Conservation (phyloP, 805 yeast species). For the Ogataea pignaliae region DNA sequence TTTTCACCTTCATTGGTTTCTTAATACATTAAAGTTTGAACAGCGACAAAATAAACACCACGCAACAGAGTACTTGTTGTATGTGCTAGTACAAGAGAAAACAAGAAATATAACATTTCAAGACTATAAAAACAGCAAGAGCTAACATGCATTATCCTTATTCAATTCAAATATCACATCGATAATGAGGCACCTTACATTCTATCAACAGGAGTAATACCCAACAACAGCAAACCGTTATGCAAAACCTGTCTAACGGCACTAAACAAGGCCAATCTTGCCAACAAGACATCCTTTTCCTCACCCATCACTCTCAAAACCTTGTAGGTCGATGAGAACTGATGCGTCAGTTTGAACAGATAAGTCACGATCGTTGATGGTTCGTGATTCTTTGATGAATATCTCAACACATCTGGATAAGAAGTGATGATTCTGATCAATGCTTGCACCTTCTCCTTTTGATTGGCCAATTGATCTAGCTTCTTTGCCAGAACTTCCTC, state of each 20-base stretch:
- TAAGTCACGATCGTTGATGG: constrained; percentile 94
- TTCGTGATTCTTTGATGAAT: constrained; percentile 79
- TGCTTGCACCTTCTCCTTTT: constrained; percentile 36
- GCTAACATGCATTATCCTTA: no score
- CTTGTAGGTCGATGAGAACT: constrained; percentile 94
- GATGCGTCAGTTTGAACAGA: constrained; percentile 86
- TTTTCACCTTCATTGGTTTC: no score
- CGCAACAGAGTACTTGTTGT: no score
- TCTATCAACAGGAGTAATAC: constrained; percentile 97
- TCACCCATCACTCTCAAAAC: constrained; percentile 97
- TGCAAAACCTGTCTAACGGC: constrained; percentile 84
- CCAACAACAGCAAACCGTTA: constrained; percentile 87
- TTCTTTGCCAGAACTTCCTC: constrained; percentile 28
- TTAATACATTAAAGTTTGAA: no score
- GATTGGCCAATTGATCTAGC: constrained; percentile 25
- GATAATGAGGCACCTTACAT: constrained; percentile 65
- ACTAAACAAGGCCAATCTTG: constrained; percentile 87
- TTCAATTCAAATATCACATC: no score
- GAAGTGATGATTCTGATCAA: constrained; percentile 78
- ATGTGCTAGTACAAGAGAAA: no score
- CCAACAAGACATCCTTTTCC: constrained; percentile 75
- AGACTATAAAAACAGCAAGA: no score
- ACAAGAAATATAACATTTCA: no score
- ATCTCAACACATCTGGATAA: constrained; percentile 85
- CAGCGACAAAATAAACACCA: no score